A percentile compares a stretch with the other conserved stretches of the same genome.
phyloP scores from a whole-genome alignment of 2,329 filamentous ascomycete genomes.

The Apiospora pterosperma region DNA sequence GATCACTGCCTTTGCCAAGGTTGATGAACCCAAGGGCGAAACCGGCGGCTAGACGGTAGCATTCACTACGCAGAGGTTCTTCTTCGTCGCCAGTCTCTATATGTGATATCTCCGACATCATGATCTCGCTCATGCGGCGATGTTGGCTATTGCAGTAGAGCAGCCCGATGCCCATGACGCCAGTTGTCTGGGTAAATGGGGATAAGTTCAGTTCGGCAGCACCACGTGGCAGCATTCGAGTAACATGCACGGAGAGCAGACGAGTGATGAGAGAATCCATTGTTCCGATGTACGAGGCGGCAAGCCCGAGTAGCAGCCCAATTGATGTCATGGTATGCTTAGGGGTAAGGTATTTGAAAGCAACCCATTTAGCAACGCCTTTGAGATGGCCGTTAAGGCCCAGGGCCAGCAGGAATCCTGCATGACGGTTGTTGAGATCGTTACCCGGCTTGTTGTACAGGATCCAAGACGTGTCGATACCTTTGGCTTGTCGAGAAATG shows the following conservation, averaged over 20 bases:
- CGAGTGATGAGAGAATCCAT: slow-evolving; percentile 97
- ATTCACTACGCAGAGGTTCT: slow-evolving; percentile 83
- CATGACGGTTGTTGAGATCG: slow-evolving; percentile 93
- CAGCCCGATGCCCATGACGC: slow-evolving; percentile 93
- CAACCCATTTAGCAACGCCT: slow-evolving; percentile 93
- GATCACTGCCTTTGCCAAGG: slow-evolving; percentile 81
- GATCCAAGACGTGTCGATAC: slow-evolving; percentile 98
- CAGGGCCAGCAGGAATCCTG: slow-evolving; percentile 85
- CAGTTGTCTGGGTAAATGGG: slow-evolving; percentile 88
- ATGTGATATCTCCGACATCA: slow-evolving; percentile 95
- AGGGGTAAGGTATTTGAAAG: slow-evolving; percentile 97
- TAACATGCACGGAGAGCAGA: slow-evolving; percentile 91
- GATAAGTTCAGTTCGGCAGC: slow-evolving; percentile 94
- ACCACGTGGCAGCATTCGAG: slow-evolving; percentile 85
- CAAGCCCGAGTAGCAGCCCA: slow-evolving; percentile 85
- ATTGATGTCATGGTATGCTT: slow-evolving; percentile 99
- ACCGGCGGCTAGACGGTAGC: slow-evolving; percentile 91
- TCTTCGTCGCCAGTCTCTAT: slow-evolving; percentile 77
- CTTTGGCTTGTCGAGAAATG: slow-evolving; percentile 84
- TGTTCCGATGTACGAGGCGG: slow-evolving; percentile 90
- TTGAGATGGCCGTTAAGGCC: slow-evolving; percentile 95
- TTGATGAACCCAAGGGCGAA: slow-evolving; percentile 95
- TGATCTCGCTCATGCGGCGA: slow-evolving; percentile 96
- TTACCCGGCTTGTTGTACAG: slow-evolving; percentile 88
- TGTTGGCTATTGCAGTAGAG: slow-evolving; percentile 95